Evolutionary conservation across 176 grass and related monocot genomes (phyloP), one percentile per base, ranked within the genome.

Genomic region (Raddia guianensis): DNA sequence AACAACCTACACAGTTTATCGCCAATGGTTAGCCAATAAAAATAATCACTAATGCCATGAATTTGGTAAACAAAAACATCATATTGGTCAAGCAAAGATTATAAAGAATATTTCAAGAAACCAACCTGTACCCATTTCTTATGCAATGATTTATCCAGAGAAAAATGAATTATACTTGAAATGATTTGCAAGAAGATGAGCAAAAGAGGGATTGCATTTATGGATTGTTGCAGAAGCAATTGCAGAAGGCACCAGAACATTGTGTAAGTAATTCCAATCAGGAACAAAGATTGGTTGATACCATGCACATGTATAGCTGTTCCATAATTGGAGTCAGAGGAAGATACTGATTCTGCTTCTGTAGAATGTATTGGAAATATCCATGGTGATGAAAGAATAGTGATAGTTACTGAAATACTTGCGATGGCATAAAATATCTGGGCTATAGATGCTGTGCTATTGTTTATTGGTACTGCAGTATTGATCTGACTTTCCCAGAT

Each of bases 181-280:
- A 84, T 54, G 54, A 77, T 63, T 86, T 98, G 92, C 44, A 91
- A 77, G 37, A 88, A 92, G 94, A 94, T 89, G 21, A 98, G 82
- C 46, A 98, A 82, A 83, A 98, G 44, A 64, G 95, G 95, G 37
- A 98, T 75, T 57, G 92, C 87, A 92, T 94, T 98, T 74, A 87
- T 82, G 53, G 92, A 81, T 52, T 93, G 90, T 71, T 95, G 95
- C 70, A 98, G 80, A 21, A 98, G 90, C 70, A 98, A 83, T 47
- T 98, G 95, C 63, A 98, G 79, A 79, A 98, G 87, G 63, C 95
- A 94, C 95, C 90, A 98, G 83, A 93, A 94, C 9, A 72, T 35
- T n/a, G 68, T 73, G 56, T 75, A 93, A 68, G 90, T 90, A 64
- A 87, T 81, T 88, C 95, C 95, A 94, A 86, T 91, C 52, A 92